Base-by-base conservation (phyloP, 108 stramenopile genomes). In the Schizochytrium sp. region DNA sequence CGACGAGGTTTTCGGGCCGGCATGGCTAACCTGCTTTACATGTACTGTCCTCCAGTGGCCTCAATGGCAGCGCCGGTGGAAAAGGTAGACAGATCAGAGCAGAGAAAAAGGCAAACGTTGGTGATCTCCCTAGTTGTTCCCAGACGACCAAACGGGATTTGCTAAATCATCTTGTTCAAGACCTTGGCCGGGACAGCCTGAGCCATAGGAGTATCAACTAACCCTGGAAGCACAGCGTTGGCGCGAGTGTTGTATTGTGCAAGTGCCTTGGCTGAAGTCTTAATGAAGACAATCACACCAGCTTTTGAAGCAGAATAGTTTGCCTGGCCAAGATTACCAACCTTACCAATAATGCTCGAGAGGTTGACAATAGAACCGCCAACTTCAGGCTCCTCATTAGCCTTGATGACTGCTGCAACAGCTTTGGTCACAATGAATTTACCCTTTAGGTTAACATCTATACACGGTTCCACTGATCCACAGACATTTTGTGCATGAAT, bases 241-340 rank as follows among this genome's bases (percentile, higher is more conserved):
- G 96, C 97, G 50, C 94, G 94, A 56, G 96, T 90, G 57, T 95
- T 94, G 76, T 96, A 94, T 3, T 90, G 87, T 46, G 96, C 92
- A 90, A 97, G 96, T 92, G 96, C 97, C 93, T 96, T 96, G 57
- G 97, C 97, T 89, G 96, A 96, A 55, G 95, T 92, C 95, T 94
- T 96, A 87, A 95, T 94, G 90, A 97, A 93, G 56, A 94, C 97
- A 83, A 96, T 94, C 40, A 97, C 96, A 83, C 97, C 97, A 44
- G 95, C 97, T 93, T 97, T 97, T 89, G 97, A 96, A 53, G 97
- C 96, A 5, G 96, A 96, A 72, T 97, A 97, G 95, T 97, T 97
- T 50, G 97, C 97, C 91, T 97, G 97, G 38, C 96, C 96, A 47
- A 95, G 40, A 73, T 96, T 96, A 8, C 96, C 96, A 87, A 88